phyloP scores from a whole-genome alignment of 371 early-diverging fungal species.

The Mucor indicus region DNA sequence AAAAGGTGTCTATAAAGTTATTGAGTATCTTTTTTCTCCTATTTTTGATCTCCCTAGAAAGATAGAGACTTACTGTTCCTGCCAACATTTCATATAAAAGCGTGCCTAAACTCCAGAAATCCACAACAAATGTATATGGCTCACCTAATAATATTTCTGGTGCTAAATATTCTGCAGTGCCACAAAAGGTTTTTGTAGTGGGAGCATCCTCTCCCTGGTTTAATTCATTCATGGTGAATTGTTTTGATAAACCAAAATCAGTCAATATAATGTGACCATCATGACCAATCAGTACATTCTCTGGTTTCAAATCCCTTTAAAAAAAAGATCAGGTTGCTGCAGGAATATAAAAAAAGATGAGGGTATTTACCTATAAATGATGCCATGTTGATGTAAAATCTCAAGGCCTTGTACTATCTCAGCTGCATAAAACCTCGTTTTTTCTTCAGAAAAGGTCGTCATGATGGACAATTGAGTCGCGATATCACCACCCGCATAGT shows the following conservation, averaged over 20 bases:
- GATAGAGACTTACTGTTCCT: conserved; percentile 52
- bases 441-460: conserved; percentile 65
- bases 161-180: conserved; percentile 90
- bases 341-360: too few relatives aligned
- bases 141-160: conserved; percentile 87
- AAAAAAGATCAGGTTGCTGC: not conserved
- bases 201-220: conserved; percentile 14
- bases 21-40: not conserved
- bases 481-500: conserved; percentile 79
- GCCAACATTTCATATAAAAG: conserved; percentile 83
- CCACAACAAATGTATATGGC: conserved; percentile 85
- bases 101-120: conserved; percentile 98
- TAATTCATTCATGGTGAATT: conserved; percentile 39
- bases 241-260: conserved; percentile 85
- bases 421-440: conserved; percentile 81
- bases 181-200: conserved; percentile 90
- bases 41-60: not conserved
- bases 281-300: conserved; percentile 73
- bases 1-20: conserved; percentile 65
- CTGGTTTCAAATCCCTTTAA: conserved; percentile 77
- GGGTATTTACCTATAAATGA: conserved; percentile 69
- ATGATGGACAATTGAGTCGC: conserved; percentile 74
- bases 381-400: conserved; percentile 80
- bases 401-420: conserved; percentile 85
- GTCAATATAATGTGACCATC: conserved; percentile 86